These are phyloP conservation scores for Leccinum pallidistipes DNA, from an alignment of 1,284 basidiomycete genomes.

Conservation along the genomic window DNA sequence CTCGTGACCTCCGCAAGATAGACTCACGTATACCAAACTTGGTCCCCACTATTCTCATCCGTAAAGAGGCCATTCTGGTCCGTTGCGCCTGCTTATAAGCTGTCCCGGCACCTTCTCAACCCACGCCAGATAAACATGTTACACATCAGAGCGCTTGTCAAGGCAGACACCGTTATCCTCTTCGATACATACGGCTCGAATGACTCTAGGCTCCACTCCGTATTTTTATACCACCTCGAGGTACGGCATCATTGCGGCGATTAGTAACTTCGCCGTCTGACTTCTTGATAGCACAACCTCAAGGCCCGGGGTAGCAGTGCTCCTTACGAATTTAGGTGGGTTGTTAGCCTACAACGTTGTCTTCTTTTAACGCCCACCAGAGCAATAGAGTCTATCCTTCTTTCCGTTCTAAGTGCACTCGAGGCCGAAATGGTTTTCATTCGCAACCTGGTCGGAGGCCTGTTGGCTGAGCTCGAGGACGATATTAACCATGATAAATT, in stretches of 20 bases:
- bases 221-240: constrained; percentile 88
- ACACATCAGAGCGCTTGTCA: constrained; percentile 93
- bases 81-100: constrained; percentile 28
- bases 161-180: constrained; percentile 88
- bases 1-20: constrained; percentile 95
- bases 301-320: constrained; percentile 64
- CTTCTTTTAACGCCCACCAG: constrained; percentile 41
- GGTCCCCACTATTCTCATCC: constrained; percentile 90
- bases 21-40: constrained; percentile 93
- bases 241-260: constrained; percentile 42
- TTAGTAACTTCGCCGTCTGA: constrained; percentile 13
- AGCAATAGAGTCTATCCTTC: constrained; percentile 86
- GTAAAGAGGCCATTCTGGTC: constrained; percentile 86
- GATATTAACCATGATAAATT: constrained; percentile 93
- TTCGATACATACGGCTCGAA: constrained; percentile 90
- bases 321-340: constrained; percentile 89
- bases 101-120: constrained; percentile 1
- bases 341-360: constrained; percentile 15
- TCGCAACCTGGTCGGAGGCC: constrained; percentile 80
- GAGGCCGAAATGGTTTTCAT: constrained; percentile 94
- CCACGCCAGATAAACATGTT: constrained; percentile 79
- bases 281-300: constrained; percentile 65
- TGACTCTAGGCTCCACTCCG: constrained; percentile 82
- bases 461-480: constrained; percentile 90
- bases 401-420: constrained; percentile 85